Evolutionary conservation across 495 filamentous ascomycete species (phyloP).

Genomic region (Xylaria scruposa): DNA sequence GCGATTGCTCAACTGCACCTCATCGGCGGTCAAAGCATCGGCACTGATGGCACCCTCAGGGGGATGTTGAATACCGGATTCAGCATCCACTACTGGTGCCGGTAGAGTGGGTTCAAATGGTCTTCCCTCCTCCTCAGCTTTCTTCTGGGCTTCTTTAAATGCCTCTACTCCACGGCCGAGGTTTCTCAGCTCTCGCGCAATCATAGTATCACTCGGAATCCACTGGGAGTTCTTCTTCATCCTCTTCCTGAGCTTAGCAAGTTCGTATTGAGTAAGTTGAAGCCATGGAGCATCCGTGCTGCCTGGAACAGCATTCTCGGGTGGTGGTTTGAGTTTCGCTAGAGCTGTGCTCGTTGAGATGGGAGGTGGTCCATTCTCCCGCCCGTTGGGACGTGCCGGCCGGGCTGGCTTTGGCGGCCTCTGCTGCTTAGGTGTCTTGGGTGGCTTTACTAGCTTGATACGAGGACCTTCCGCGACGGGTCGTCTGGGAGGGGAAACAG

Average conservation of each 20-base stretch:
- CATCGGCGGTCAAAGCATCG: constrained; percentile 57
- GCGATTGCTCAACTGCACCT: constrained; percentile 72
- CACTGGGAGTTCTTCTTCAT: constrained; percentile 99
- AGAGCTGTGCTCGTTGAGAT: constrained; percentile 86
- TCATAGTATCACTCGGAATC: constrained; percentile 96
- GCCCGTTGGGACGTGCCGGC: constrained; percentile 44
- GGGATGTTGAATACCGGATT: constrained; percentile 53
- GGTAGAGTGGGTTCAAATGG: constrained; percentile 61
- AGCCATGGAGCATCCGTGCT: constrained; percentile 87
- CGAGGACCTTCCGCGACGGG: constrained; percentile 44
- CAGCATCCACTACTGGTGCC: constrained; percentile 52
- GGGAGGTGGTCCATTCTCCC: constrained; percentile 46
- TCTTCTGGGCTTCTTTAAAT: constrained; percentile 71
- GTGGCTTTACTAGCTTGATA: constrained; percentile 51
- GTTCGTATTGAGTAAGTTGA: constrained; percentile 87
- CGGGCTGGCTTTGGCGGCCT: constrained; percentile 53
- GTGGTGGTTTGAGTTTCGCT: constrained; percentile 77
- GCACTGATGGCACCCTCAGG: constrained; percentile 58
- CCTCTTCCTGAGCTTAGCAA: constrained; percentile 86
- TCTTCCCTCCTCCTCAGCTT: constrained; percentile 70
- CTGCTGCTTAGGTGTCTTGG: constrained; percentile 47
- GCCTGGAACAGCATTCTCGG: constrained; percentile 74
- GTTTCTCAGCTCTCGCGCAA: constrained; percentile 80
- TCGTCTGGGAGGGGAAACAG: constrained; percentile 38
- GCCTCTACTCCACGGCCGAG: constrained; percentile 79